Evolutionary conservation across 768 basidiomycete genomes (phyloP).

Genomic region (Amanita subjunquillea): DNA sequence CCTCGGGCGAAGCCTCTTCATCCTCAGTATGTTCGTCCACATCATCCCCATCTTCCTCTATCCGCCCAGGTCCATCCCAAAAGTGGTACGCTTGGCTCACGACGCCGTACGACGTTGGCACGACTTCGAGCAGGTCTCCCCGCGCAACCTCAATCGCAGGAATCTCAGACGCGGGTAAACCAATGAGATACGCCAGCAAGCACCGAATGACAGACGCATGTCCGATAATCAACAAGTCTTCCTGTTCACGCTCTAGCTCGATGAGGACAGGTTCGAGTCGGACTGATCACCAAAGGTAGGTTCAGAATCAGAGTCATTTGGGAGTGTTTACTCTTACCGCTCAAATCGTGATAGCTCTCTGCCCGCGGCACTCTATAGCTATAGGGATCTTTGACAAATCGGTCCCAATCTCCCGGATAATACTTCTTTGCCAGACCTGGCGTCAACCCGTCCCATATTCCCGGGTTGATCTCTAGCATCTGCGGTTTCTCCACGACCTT

Average conservation of each 20-base stretch:
- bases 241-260: slow-evolving; percentile 89
- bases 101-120: slow-evolving; percentile 84
- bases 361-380: slow-evolving; percentile 85
- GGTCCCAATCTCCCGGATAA: slow-evolving; percentile 91
- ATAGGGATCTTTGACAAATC: slow-evolving; percentile 90
- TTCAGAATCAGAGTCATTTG: no score
- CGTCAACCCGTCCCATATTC: slow-evolving; percentile 92
- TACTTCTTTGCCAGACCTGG: slow-evolving; percentile 82
- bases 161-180: slow-evolving; percentile 90
- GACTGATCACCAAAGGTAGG: slow-evolving; percentile 32
- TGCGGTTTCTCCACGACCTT: slow-evolving; percentile 92
- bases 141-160: slow-evolving; percentile 96
- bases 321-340: slow-evolving; percentile 32
- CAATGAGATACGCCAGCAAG: slow-evolving; percentile 86
- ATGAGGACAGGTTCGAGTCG: slow-evolving; percentile 89
- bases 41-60: slow-evolving; percentile 15
- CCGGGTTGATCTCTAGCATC: slow-evolving; percentile 98
- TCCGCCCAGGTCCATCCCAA: slow-evolving; percentile 80
- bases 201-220: slow-evolving; percentile 97
- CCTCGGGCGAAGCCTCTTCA: slow-evolving; percentile 14
- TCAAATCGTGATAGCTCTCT: slow-evolving; percentile 95
- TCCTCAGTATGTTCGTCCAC: slow-evolving; percentile 2
- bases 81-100: slow-evolving; percentile 86
- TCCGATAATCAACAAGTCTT: slow-evolving; percentile 93
- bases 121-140: slow-evolving; percentile 91